phyloP scores from a whole-genome alignment of 106 monocot genomes.

The Acanthochlamys bracteata region DNA sequence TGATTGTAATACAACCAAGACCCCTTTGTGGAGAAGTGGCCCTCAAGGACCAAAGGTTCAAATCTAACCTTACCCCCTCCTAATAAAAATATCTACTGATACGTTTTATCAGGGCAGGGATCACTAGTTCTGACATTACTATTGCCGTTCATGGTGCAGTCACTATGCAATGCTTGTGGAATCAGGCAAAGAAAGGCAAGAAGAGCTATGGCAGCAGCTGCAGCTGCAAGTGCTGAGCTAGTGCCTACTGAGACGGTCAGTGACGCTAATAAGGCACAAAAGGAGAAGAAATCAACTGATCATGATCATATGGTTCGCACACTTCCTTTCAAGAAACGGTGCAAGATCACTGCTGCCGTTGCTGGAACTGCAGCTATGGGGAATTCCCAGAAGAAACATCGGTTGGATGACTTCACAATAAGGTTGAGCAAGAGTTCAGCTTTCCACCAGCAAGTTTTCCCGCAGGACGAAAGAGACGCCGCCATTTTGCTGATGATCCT shows the following conservation, averaged over 20 bases:
- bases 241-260: background rate
- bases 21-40: slow-evolving; percentile 16
- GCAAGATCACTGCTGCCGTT: slow-evolving; percentile 35
- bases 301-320: slow-evolving; percentile 8
- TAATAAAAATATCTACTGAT: background rate
- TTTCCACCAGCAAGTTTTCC: slow-evolving; percentile 34
- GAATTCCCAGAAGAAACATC: slow-evolving; percentile 19
- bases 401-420: slow-evolving; percentile 34
- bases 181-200: slow-evolving; percentile 34
- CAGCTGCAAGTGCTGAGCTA: slow-evolving; percentile 1
- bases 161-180: slow-evolving; percentile 32
- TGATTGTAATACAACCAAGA: slow-evolving; percentile 10
- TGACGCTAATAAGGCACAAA: slow-evolving; percentile 1
- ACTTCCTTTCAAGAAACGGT: slow-evolving; percentile 89
- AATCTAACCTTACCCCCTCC: background rate
- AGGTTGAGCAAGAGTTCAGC: slow-evolving; percentile 31
- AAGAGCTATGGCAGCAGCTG: slow-evolving; percentile 13
- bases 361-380: background rate
- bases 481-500: slow-evolving; percentile 80
- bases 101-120: background rate
- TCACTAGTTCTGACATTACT: background rate
- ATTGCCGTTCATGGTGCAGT: slow-evolving; percentile 11
- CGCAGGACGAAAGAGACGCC: slow-evolving; percentile 79
- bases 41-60: slow-evolving; percentile 13
- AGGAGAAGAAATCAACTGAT: slow-evolving; percentile 18